Evolutionary conservation across 176 grass and related monocot species (phyloP), one percentile per base, ranked within the genome.

Genomic region (Oryza officinalis): DNA sequence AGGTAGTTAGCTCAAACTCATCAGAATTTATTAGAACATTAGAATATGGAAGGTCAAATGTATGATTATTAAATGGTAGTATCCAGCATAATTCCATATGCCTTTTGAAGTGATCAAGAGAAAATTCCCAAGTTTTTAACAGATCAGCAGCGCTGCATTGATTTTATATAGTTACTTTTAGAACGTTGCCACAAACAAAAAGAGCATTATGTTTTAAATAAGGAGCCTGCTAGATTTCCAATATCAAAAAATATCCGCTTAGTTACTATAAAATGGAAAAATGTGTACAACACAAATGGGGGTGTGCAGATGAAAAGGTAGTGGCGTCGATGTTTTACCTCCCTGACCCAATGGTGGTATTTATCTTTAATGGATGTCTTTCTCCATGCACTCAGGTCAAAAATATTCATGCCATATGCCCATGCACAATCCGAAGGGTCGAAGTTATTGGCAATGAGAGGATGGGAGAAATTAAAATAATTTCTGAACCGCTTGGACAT

Each of bases 361-460:
- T 88, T 98, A 57, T 98, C 96, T 88, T 84, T 92, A 74, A 98
- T 92, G 10, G n/a, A 71, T 73, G 92, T 95, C 85, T 93, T 98
- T 74, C 96, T 95, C 96, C 96, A 98, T 60, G 89, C 89, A 69
- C 27, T 90, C 26, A 98, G 87, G 69, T 98, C 93, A 81, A 95
- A 98, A 70, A 98, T 84, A 80, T 98, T 98, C 96, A 98, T 95
- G 71, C 96, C 96, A 31, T 93, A 98, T 4, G 96, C 96, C 96
- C 96, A 98, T 47, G 96, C 96, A 93, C 96, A 98, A 31, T 98
- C 96, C 57, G 75, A 63, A 71, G 92, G 88, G 73, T 98, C 89
- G 27, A 98, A 98, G 63, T 88, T 95, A 71, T 88, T 93, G 20
- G 79, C 84, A 23, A 98, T 90, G 76, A 95, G 85, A 15, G 93